Conservation (phyloP, 208 protist genomes). For the Sergeia podlipaevii region DNA sequence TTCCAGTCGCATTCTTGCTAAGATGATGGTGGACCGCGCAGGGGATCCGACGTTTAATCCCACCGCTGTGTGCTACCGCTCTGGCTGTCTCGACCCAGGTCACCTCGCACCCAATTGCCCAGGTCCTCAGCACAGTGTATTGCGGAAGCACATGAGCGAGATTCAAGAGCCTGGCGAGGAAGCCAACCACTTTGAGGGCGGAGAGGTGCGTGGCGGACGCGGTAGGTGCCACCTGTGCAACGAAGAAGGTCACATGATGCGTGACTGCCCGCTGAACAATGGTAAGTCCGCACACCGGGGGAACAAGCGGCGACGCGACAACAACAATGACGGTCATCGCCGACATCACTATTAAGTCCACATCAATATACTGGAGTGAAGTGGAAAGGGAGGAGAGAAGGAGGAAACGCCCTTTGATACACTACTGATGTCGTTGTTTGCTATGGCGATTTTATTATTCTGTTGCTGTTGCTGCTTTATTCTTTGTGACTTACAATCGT, state of each 20-base stretch:
- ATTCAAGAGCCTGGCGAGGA: slow-evolving; percentile 77
- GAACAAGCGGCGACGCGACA: background rate
- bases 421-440: too few species aligned
- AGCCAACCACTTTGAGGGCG: slow-evolving; percentile 30
- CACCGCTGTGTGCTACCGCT: slow-evolving; percentile 70
- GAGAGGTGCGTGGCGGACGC: slow-evolving; percentile 28
- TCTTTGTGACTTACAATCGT: too few species aligned
- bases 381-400: too few species aligned
- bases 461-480: too few species aligned
- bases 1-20: slow-evolving; percentile 51
- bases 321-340: background rate
- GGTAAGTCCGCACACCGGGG: background rate
- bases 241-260: slow-evolving; percentile 67
- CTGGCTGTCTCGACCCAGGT: slow-evolving; percentile 80
- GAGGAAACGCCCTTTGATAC: background rate
- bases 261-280: slow-evolving; percentile 73
- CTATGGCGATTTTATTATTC: too few species aligned
- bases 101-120: slow-evolving; percentile 83
- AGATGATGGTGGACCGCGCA: slow-evolving; percentile 64
- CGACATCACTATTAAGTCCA: background rate
- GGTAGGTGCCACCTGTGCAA: slow-evolving; percentile 78
- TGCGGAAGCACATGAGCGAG: slow-evolving; percentile 52
- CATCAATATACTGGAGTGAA: too few species aligned
- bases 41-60: slow-evolving; percentile 72
- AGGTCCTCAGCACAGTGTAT: slow-evolving; percentile 51